Percentiles rank a stretch among this genome's conserved stretches.
These are phyloP conservation scores for Apostasia shenzhenica DNA, from an alignment of 106 monocot genomes.

Conservation along the genomic window DNA sequence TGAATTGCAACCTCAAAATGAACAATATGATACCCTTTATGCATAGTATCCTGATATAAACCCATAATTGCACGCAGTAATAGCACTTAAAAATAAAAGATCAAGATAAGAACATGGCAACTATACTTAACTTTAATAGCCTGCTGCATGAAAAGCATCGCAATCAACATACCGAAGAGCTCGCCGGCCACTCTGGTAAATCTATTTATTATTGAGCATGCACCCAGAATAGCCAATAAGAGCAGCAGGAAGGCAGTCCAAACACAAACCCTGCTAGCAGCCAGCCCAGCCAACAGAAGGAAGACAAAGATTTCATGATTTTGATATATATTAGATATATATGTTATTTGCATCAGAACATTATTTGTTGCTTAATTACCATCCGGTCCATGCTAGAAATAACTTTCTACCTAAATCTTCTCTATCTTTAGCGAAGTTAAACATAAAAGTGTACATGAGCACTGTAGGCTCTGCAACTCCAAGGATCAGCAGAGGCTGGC, in stretches of 20 bases:
- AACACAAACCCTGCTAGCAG: slow-evolving; percentile 47
- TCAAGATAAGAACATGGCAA: background rate
- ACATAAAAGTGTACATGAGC: slow-evolving; percentile 94
- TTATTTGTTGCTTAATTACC: slow-evolving; percentile 16
- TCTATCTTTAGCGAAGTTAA: slow-evolving; percentile 63
- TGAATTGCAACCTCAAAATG: too few relatives aligned
- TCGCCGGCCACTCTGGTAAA: slow-evolving; percentile 68
- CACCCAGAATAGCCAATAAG: slow-evolving; percentile 50
- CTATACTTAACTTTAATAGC: slow-evolving; percentile 38
- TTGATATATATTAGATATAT: too few relatives aligned
- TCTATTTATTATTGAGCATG: slow-evolving; percentile 70
- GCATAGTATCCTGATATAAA: too few relatives aligned
- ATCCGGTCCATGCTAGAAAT: slow-evolving; percentile 86
- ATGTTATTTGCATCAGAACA: too few relatives aligned
- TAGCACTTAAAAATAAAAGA: background rate
- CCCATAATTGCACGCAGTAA: background rate
- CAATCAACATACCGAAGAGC: slow-evolving; percentile 60
- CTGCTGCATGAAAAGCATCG: slow-evolving; percentile 76
- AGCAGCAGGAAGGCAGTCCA: slow-evolving; percentile 61
- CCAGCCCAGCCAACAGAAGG: background rate
- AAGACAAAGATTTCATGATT: background rate
- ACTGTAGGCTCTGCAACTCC: slow-evolving; percentile 86
- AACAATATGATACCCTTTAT: too few relatives aligned
- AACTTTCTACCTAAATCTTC: slow-evolving; percentile 54
- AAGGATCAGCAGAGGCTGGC: slow-evolving; percentile 74